Conservation (phyloP, 1,139 yeast species). For the Arxiozyma slooffiae region DNA sequence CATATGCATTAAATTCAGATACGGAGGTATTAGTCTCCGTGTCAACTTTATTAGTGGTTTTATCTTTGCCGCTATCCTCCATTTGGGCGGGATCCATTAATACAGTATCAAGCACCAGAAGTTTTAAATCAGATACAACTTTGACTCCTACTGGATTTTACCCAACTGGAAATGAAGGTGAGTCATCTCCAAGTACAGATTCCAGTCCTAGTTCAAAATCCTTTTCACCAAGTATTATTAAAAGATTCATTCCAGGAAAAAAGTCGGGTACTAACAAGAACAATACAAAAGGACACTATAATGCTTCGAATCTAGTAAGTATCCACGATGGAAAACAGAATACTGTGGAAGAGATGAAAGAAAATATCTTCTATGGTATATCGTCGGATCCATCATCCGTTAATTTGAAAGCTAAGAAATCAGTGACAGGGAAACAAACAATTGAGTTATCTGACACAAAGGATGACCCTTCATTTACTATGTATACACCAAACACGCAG, state of each 20-base stretch:
- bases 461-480: neutral
- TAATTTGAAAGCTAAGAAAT: neutral
- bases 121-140: constrained; percentile 17
- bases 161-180: constrained; percentile 11
- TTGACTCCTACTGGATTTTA: constrained; percentile 12
- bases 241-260: constrained; percentile 8
- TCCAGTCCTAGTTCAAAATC: constrained; percentile 4
- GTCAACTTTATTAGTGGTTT: constrained; percentile 41
- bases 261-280: constrained; percentile 5
- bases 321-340: constrained; percentile 1
- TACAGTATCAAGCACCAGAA: constrained; percentile 33
- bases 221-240: constrained; percentile 7
- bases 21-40: constrained; percentile 34
- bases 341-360: constrained; percentile 3
- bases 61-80: constrained; percentile 72
- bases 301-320: neutral
- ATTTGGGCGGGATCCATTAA: constrained; percentile 76
- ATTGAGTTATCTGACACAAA: neutral
- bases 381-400: constrained; percentile 4
- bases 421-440: neutral
- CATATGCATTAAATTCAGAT: constrained; percentile 33
- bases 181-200: constrained; percentile 12
- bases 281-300: neutral
- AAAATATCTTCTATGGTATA: constrained; percentile 7
- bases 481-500: constrained; percentile 20